Evolutionary conservation across 129 eudicot genomes (phyloP), one percentile per base, ranked within the genome.

Genomic region (Flaveria brownii): DNA sequence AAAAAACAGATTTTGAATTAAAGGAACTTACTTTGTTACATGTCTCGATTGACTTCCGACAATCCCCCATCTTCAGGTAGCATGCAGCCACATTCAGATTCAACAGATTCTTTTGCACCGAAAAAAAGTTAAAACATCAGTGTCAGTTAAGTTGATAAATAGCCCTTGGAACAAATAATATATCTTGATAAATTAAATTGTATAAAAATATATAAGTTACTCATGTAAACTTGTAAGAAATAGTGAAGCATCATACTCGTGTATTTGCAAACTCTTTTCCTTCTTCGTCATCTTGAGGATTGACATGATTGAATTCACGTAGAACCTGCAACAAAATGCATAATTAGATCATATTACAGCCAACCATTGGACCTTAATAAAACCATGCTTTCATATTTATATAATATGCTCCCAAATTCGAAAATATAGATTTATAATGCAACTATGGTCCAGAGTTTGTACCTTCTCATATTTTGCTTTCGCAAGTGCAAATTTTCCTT

Each of bases 401-500:
- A 63, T 33, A 65, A 63, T 16, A 63, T 15, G 46, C 45, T 11
- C 66, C 16, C 25, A 82, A 63, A 23, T 6, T 63, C 22, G 22
- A 43, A 63, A 2, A 28, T 30, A 6, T 30, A 63, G 16, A 63
- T 5, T 63, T 30, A 14, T 15, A 63, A 30, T 63, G 69, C 69
- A 63, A 30, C 69, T 28, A 61, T 36, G 49, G 68, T 45, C 75
- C 71, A 45, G 69, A 18, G 51, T 59, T 81, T 42, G 88, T 63
- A 83, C 99, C 96, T 95, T 92, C 81, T 95, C 99, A 55, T 95
- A 95, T 83, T 95, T 95, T 41, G 99, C 96, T 84, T 91, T 95
- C 0, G 97, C 99, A 81, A 95, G 93, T 71, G 88, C 94, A 79
- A 42, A 95, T 80, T 95, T 95, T 51, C 88, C 99, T 84, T 95